Percentiles rank a stretch among this genome's conserved stretches.
Conservation (phyloP, 2,329 filamentous ascomycete genomes). For the Fusarium lyarnte region DNA sequence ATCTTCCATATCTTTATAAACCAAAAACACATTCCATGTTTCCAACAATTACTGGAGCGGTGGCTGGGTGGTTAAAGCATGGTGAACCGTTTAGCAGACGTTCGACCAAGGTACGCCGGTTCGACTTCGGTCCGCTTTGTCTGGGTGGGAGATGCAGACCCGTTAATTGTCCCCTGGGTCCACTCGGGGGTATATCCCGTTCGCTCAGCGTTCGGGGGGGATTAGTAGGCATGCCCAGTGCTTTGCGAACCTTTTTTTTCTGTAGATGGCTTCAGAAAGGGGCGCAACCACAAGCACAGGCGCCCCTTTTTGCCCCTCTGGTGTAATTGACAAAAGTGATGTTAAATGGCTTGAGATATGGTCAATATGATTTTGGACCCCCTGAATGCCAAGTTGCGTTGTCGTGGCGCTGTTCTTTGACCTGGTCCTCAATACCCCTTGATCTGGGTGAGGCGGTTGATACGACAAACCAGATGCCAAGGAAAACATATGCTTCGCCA, state of each 20-base stretch:
- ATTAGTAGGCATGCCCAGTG: constrained; percentile 20
- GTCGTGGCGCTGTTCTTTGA: background rate
- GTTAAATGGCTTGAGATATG: background rate
- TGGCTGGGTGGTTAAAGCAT: constrained; percentile 15
- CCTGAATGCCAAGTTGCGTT: background rate
- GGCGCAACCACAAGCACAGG: rapidly evolving
- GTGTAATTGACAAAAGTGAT: background rate
- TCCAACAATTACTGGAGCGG: background rate
- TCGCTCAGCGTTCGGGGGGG: constrained; percentile 8
- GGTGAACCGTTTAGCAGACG: rapidly evolving
- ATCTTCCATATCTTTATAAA: background rate
- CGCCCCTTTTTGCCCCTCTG: rapidly evolving
- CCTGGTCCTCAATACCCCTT: background rate
- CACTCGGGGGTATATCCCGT: constrained; percentile 1
- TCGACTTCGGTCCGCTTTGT: background rate
- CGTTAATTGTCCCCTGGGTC: background rate
- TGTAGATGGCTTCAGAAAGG: background rate
- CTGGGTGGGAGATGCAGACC: constrained; percentile 2
- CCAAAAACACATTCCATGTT: background rate
- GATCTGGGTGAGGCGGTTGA: background rate
- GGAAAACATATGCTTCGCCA: rapidly evolving
- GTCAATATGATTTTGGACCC: rapidly evolving
- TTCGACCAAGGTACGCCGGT: background rate
- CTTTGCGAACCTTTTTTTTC: constrained; percentile 21
- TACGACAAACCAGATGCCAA: background rate